Conservation (phyloP, 2,329 filamentous ascomycete species). For the Cucurbitaria berberidis region DNA sequence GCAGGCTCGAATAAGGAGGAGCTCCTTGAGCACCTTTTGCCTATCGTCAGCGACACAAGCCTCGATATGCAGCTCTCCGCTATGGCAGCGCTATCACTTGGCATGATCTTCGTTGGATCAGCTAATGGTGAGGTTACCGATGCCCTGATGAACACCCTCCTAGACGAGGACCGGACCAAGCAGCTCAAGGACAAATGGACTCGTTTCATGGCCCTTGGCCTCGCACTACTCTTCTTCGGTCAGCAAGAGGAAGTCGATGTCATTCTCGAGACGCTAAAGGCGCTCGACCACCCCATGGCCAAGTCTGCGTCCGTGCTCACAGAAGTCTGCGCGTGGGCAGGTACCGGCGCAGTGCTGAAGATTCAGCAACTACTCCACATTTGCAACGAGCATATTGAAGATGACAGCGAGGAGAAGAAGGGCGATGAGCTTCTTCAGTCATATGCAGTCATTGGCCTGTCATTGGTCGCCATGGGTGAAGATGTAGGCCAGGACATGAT, state of each 20-base stretch:
- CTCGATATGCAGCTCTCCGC: conserved; percentile 95
- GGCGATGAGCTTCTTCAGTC: conserved; percentile 94
- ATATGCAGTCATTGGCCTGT: conserved; percentile 93
- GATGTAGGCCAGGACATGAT: conserved; percentile 99
- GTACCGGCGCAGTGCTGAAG: conserved; percentile 95
- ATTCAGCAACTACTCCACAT: conserved; percentile 96
- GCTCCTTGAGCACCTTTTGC: conserved; percentile 81
- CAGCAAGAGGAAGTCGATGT: conserved; percentile 99
- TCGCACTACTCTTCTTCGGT: conserved; percentile 93
- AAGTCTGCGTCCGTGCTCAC: conserved; percentile 94
- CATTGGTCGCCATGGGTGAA: conserved; percentile 95
- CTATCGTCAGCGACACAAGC: conserved; percentile 82
- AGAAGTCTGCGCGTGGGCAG: conserved; percentile 97
- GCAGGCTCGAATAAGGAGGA: conserved; percentile 93
- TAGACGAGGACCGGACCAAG: conserved; percentile 89
- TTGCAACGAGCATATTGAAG: conserved; percentile 96
- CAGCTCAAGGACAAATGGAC: conserved; percentile 99
- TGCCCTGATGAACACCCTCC: conserved; percentile 86
- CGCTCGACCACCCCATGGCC: conserved; percentile 94
- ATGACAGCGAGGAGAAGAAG: conserved; percentile 86
- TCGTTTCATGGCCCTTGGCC: conserved; percentile 90
- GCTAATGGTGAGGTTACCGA: conserved; percentile 90
- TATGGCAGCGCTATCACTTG: conserved; percentile 90
- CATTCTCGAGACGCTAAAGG: conserved; percentile 94
- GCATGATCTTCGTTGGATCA: conserved; percentile 90